These are phyloP conservation scores for Entelexis paramagnoliae DNA, from an alignment of 1,139 yeast species.

Conservation along the genomic window DNA sequence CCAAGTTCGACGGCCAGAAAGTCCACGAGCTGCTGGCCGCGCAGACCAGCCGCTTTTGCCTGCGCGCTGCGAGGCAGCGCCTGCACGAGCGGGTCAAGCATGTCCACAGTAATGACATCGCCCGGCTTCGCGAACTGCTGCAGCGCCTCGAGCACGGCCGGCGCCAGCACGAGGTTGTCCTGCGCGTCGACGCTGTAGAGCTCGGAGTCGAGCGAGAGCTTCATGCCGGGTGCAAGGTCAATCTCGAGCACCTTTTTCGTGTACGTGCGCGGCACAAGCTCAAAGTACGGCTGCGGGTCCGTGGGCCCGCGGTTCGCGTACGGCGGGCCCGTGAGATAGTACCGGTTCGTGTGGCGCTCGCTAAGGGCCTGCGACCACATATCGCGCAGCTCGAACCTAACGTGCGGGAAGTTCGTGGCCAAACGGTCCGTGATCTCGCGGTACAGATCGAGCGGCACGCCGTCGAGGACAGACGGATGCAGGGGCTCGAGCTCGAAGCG, in stretches of 20 bases:
- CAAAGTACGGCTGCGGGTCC: background rate
- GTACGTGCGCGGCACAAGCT: background rate
- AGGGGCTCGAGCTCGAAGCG: background rate
- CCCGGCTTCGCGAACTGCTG: background rate
- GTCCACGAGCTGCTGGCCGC: background rate
- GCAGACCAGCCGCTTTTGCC: background rate
- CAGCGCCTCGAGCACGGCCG: background rate
- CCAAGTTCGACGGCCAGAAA: background rate
- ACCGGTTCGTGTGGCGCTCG: conserved; percentile 30
- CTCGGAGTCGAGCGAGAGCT: background rate
- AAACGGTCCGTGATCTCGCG: background rate
- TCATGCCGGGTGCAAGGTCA: background rate
- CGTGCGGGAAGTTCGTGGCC: background rate
- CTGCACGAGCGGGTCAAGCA: background rate
- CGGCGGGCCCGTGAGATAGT: conserved; percentile 45
- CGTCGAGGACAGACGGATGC: background rate
- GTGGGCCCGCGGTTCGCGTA: conserved; percentile 21
- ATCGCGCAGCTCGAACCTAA: background rate
- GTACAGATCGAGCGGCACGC: background rate
- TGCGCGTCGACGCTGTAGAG: conserved; percentile 34
- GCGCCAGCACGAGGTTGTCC: conserved; percentile 25
- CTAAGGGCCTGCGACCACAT: background rate
- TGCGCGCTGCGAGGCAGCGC: background rate
- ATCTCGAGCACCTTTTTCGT: background rate
- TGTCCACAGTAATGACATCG: background rate